These are phyloP conservation scores for Ceratocystis diversiconidia DNA, from an alignment of 2,329 filamentous ascomycete genomes.

Conservation along the genomic window DNA sequence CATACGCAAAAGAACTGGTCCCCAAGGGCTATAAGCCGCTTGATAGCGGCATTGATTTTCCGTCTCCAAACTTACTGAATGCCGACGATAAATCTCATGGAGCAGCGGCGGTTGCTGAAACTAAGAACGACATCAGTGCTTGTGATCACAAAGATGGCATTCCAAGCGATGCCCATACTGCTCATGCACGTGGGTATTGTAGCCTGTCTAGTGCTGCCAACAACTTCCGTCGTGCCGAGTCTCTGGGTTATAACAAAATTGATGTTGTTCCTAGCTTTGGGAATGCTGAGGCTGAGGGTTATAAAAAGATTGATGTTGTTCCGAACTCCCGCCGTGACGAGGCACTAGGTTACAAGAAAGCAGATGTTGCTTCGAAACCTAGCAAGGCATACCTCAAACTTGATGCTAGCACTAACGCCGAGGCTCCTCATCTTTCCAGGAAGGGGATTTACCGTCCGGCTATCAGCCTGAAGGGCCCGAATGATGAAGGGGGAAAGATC, in stretches of 20 bases:
- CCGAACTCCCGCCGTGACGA: neutral
- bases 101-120: neutral
- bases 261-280: neutral
- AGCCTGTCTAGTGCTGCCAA: neutral
- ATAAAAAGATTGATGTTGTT: neutral
- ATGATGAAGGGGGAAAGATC: neutral
- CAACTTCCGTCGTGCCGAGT: neutral
- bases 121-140: neutral
- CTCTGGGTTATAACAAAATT: neutral
- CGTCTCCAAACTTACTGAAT: neutral
- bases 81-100: neutral
- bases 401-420: neutral
- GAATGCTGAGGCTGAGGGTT: neutral
- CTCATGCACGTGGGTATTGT: neutral
- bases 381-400: neutral
- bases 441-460: neutral
- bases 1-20: neutral
- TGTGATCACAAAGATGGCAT: slow-evolving; percentile 11
- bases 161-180: neutral
- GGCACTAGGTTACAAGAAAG: slow-evolving; percentile 1
- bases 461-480: neutral
- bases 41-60: neutral
- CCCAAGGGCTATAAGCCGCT: neutral
- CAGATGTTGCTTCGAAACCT: neutral
- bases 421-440: neutral